These are phyloP conservation scores for Alternaria brassicae DNA, from an alignment of 2,329 filamentous ascomycete genomes.

Conservation along the genomic window DNA sequence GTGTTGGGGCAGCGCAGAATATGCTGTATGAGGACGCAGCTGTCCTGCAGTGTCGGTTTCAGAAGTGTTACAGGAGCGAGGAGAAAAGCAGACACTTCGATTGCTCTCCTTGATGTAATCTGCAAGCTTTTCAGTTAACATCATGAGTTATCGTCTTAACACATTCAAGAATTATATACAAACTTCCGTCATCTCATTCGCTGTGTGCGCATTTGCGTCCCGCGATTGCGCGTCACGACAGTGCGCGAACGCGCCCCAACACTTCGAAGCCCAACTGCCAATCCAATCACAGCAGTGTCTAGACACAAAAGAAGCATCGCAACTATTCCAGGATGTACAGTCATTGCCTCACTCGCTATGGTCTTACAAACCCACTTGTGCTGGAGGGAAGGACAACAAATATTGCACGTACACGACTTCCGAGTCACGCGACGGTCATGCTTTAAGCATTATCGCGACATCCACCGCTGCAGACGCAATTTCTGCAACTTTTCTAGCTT, in stretches of 20 bases:
- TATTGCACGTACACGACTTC: constrained; percentile 31
- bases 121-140: constrained; percentile 1
- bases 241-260: constrained; percentile 17
- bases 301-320: neutral
- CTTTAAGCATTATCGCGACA: constrained; percentile 32
- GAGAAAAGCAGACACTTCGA: constrained; percentile 14
- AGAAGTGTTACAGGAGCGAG: constrained; percentile 27
- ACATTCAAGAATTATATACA: too few species aligned
- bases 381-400: constrained; percentile 12
- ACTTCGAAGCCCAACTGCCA: constrained; percentile 17
- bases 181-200: constrained; percentile 10
- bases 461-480: constrained; percentile 24
- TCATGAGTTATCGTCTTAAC: too few species aligned
- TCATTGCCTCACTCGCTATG: constrained; percentile 15
- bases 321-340: neutral
- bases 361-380: constrained; percentile 26
- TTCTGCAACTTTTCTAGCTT: constrained; percentile 15
- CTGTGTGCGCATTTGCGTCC: constrained; percentile 3
- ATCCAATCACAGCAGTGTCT: constrained; percentile 15
- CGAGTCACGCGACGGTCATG: constrained; percentile 18
- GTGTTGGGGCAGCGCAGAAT: neutral
- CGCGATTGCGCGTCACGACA: constrained; percentile 8
- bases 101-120: constrained; percentile 3
- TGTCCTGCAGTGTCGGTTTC: constrained; percentile 21
- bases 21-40: neutral